Evolutionary conservation across 2,329 filamentous ascomycete genomes (phyloP), one percentile per base, ranked within the genome.

Genomic region (Aspergillus caelatus): DNA sequence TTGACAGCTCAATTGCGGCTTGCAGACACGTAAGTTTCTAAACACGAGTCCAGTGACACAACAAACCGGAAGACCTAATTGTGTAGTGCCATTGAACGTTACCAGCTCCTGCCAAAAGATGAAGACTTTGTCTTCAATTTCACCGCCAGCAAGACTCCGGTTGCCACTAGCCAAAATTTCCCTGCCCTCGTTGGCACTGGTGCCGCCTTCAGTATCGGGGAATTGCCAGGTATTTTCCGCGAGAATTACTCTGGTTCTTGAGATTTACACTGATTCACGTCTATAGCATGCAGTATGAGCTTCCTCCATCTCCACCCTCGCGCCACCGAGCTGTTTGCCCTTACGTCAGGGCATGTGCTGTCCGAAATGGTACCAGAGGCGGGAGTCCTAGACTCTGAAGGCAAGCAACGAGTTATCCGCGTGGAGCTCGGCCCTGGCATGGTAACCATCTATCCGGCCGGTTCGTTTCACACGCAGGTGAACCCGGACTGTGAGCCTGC

Each of bases 391-490:
- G 62, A 70, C 41, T 28, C 63, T 10, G 46, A 69, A 5, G 65
- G 64, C 6, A 66, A 65, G 0, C 69, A 69, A 28, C 64, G 70
- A 16, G 65, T 70, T 1, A 67, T 72, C 46, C 50, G 58, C 19
- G 58, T 57, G 0, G 68, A 71, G 41, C 57, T 71, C 7, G 16
- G 32, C 4, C 56, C 69, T 2, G 70, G 70, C 4, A 65, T 65
- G 62, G 57, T 72, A 48, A 72, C 71, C 1, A 58, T 72, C 34
- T 72, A 65, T 54, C 71, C 69, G n/a, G 68, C 67, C 7, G 69
- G 71, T 0, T 72, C 67, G 28, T 72, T 72, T 46, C 70, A 72
- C 57, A 70, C 69, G 43, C 70, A 72, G 62, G 66, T 72, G 54
- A 72, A 72, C 46, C 71, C 69, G 19, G 66, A 72, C 39, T 72